Evolutionary conservation across 805 yeast genomes (phyloP).

Genomic region (Candida ulmi): DNA sequence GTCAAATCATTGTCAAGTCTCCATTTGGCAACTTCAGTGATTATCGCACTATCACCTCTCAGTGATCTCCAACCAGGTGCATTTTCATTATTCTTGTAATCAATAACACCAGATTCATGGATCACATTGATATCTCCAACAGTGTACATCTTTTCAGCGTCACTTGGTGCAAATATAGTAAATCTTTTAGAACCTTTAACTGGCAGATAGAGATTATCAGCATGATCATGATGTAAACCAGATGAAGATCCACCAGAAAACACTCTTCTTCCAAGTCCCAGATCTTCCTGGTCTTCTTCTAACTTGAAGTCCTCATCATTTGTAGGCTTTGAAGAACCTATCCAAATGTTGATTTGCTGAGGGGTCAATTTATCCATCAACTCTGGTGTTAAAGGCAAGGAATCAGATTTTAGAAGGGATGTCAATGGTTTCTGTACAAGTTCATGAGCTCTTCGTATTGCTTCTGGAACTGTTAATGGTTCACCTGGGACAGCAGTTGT

Average conservation of each 20-base stretch:
- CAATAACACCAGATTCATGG: conserved; percentile 60
- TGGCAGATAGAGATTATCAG: conserved; percentile 66
- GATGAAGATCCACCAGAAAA: conserved; percentile 62
- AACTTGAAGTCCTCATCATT: conserved; percentile 12
- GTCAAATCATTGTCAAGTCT: conserved; percentile 26
- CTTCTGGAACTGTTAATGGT: conserved; percentile 28
- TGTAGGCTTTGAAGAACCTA: conserved; percentile 37
- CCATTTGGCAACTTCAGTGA: conserved; percentile 44
- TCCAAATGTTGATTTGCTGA: conserved; percentile 74
- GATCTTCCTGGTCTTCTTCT: conserved; percentile 18
- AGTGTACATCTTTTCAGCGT: conserved; percentile 53
- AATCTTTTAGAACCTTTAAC: conserved; percentile 58
- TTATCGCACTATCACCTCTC: conserved; percentile 56
- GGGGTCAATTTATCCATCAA: conserved; percentile 43
- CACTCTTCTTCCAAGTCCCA: conserved; percentile 47
- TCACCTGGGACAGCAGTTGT: conserved; percentile 16
- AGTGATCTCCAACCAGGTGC: conserved; percentile 63
- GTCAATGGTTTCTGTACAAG: conserved; percentile 61
- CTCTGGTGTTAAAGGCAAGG: conserved; percentile 36
- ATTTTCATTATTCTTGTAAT: conserved; percentile 45
- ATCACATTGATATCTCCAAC: conserved; percentile 55
- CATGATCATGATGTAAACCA: conserved; percentile 78
- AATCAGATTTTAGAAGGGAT: conserved; percentile 24
- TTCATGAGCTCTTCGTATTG: conserved; percentile 38
- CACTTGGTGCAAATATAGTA: conserved; percentile 60